phyloP scores from a whole-genome alignment of 129 eudicot genomes.

The Flaveria bidentis region DNA sequence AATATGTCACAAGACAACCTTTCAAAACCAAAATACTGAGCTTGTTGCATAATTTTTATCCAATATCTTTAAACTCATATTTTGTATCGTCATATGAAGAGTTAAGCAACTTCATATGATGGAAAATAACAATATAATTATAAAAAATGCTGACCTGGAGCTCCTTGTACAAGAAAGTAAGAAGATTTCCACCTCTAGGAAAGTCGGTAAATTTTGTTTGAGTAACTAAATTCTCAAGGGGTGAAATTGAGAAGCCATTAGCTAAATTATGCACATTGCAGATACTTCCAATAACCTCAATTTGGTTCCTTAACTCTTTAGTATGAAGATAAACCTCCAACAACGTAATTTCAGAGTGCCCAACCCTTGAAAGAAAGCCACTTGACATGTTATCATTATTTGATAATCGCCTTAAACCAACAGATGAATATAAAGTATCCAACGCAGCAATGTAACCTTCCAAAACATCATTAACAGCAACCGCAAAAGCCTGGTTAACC shows the following conservation, averaged over 20 bases:
- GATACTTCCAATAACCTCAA: slow-evolving; percentile 78
- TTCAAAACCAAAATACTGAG: neutral
- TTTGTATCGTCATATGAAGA: slow-evolving; percentile 6
- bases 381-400: slow-evolving; percentile 29
- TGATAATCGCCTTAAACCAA: slow-evolving; percentile 54
- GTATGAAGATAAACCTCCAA: slow-evolving; percentile 88
- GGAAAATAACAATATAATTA: neutral
- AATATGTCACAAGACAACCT: neutral
- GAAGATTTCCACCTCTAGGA: slow-evolving; percentile 86
- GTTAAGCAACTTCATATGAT: neutral
- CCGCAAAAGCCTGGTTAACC: slow-evolving; percentile 91
- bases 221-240: slow-evolving; percentile 49
- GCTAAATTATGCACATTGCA: slow-evolving; percentile 61
- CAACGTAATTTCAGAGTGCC: slow-evolving; percentile 69
- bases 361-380: slow-evolving; percentile 69
- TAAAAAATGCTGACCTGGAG: slow-evolving; percentile 59
- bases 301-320: slow-evolving; percentile 67
- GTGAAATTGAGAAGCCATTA: slow-evolving; percentile 42
- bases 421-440: slow-evolving; percentile 76
- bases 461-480: slow-evolving; percentile 73
- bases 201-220: slow-evolving; percentile 57
- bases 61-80: slow-evolving; percentile 15
- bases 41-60: slow-evolving; percentile 14
- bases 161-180: slow-evolving; percentile 74
- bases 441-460: slow-evolving; percentile 77